Evolutionary conservation across 129 eudicot species (phyloP), one percentile per base, ranked within the genome.

Genomic region (Artemisia annua): DNA sequence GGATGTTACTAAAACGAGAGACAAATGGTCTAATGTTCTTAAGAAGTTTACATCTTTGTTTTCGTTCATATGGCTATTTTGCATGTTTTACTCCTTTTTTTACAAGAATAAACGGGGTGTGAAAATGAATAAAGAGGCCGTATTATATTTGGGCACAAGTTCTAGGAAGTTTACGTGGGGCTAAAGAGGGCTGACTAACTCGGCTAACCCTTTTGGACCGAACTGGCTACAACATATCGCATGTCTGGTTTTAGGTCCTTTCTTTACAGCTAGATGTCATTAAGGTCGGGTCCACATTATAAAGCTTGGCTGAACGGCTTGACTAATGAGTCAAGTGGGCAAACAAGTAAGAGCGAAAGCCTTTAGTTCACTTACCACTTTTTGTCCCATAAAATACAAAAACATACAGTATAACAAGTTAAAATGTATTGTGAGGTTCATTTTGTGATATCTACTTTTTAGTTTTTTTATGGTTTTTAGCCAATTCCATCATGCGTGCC

Each of bases 231-330:
- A 26, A 5, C 0, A 7, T 7, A 7, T 30, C 46, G 46, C 46
- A 51, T 28, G 71, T 74, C 53, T 63, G 66, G 53, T 55, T 75
- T 76, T 17, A 22, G 76, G 58, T 56, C 11, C 11, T 56, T 18
- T 56, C 62, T 18, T 56, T 56, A 56, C 62, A 56, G 62, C 62
- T 56, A 56, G 28, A 77, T 77, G 81, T 50, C 75, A 77, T 50
- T 44, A 62, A 48, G 63, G 55, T 59, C 75, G 69, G 69, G 17
- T 16, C 63, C 52, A 69, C 72, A 5, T 59, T 30, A 50, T 30
- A 69, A 76, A 76, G 80, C 70, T 76, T 54, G 75, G 75, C 80
- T 76, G 30, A 77, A 77, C 70, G 81, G 81, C 81, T 77, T 50
- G 75, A 77, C 81, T 50, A 69, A 62, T 30, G 70, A 77, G 64